Conservation (phyloP, 805 yeast genomes). For the Sugiyamaella floridensis region DNA sequence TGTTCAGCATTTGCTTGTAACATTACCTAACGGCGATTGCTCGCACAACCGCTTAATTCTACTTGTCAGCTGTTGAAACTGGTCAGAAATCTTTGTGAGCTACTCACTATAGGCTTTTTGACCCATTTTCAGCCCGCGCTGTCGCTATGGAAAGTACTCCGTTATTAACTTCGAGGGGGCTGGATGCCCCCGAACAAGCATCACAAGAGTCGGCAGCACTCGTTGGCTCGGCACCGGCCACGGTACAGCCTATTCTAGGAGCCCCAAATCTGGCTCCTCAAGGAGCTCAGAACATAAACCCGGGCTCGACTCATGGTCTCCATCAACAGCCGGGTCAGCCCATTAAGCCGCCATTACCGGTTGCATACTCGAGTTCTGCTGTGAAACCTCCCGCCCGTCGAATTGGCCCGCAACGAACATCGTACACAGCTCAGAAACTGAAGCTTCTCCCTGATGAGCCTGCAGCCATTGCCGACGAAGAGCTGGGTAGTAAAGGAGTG, state of each 20-base stretch:
- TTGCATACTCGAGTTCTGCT: background rate
- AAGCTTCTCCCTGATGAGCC: constrained; percentile 69
- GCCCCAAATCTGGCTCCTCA: background rate
- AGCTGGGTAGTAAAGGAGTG: constrained; percentile 45
- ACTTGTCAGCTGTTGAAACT: no score
- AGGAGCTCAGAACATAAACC: background rate
- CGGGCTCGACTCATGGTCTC: background rate
- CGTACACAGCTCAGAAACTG: constrained; percentile 81
- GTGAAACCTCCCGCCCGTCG: constrained; percentile 7
- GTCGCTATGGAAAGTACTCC: background rate
- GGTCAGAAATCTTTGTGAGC: no score
- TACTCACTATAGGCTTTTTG: no score
- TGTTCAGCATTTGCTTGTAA: background rate
- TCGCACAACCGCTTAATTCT: no score
- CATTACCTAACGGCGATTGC: no score
- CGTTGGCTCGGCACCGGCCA: background rate
- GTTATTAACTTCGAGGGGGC: background rate
- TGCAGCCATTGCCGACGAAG: constrained; percentile 11
- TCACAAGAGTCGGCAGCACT: background rate
- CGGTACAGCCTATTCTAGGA: background rate
- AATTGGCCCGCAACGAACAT: constrained; percentile 54
- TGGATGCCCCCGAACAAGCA: background rate
- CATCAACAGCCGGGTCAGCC: background rate
- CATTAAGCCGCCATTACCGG: background rate
- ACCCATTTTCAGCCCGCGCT: background rate